Conservation (phyloP, 1,284 basidiomycete genomes). For the Porogramme epimiltina region DNA sequence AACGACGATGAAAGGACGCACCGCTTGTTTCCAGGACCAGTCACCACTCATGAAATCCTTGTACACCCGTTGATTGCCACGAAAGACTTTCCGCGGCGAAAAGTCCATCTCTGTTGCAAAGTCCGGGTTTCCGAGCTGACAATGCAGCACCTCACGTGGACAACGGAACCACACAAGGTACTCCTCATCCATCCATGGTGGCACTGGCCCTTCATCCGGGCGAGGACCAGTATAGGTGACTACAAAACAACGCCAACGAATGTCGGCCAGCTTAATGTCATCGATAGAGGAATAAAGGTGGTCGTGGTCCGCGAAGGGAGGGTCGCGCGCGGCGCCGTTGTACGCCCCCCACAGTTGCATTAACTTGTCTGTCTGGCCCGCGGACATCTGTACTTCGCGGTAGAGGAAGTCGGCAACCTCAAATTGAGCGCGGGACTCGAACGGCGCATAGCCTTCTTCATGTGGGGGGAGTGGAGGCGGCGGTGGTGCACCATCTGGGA, state of each 20-base stretch:
- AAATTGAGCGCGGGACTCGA: neutral
- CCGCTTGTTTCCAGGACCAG: neutral
- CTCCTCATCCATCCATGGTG: slow-evolving; percentile 36
- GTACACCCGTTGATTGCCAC: neutral
- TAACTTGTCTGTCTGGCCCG: slow-evolving; percentile 4
- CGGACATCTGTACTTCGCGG: slow-evolving; percentile 9
- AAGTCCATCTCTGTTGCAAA: slow-evolving; percentile 13
- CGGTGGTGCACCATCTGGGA: too few relatives aligned
- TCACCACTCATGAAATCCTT: neutral
- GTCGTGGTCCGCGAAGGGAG: slow-evolving; percentile 3
- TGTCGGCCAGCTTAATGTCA: slow-evolving; percentile 5
- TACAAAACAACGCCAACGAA: slow-evolving; percentile 11
- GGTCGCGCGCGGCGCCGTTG: neutral
- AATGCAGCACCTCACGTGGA: slow-evolving; percentile 4
- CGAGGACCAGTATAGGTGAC: slow-evolving; percentile 1
- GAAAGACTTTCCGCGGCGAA: slow-evolving; percentile 10
- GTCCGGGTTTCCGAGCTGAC: slow-evolving; percentile 21
- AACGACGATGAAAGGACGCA: slow-evolving; percentile 5
- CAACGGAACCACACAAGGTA: slow-evolving; percentile 41
- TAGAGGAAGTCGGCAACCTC: slow-evolving; percentile 12
- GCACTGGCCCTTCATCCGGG: neutral
- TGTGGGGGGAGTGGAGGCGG: neutral
- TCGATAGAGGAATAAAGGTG: slow-evolving; percentile 16
- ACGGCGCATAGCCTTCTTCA: neutral
- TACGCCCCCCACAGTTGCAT: slow-evolving; percentile 7